These are phyloP conservation scores for Fusarium sp. DNA, from an alignment of 2,329 filamentous ascomycete species.

Conservation along the genomic window DNA sequence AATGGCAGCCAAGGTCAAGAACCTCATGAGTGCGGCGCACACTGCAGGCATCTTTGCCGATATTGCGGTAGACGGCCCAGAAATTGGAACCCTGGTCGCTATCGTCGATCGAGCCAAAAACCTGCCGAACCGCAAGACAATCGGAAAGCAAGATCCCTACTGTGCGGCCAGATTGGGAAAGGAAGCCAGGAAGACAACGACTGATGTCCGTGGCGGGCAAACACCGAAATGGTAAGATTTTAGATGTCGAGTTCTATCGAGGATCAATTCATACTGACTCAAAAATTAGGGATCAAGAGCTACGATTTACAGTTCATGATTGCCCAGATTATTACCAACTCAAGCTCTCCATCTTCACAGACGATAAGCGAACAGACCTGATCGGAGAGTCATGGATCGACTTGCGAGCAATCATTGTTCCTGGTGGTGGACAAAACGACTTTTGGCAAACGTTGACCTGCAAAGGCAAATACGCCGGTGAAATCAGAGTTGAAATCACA, in stretches of 20 bases:
- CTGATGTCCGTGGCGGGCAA: slow-evolving; percentile 92
- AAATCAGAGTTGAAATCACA: slow-evolving; percentile 93
- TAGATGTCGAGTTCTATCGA: not conserved
- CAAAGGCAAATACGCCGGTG: slow-evolving; percentile 94
- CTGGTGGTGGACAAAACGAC: slow-evolving; percentile 93
- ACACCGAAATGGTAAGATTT: slow-evolving; percentile 86
- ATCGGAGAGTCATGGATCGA: slow-evolving; percentile 95
- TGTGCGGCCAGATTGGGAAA: slow-evolving; percentile 94
- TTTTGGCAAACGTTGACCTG: slow-evolving; percentile 89
- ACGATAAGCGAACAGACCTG: slow-evolving; percentile 96
- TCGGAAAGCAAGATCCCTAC: slow-evolving; percentile 98
- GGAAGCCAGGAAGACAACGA: slow-evolving; percentile 96
- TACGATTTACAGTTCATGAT: slow-evolving; percentile 95
- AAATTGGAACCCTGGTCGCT: slow-evolving; percentile 91
- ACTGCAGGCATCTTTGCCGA: slow-evolving; percentile 94
- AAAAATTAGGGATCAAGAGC: slow-evolving; percentile 88
- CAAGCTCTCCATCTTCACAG: slow-evolving; percentile 96
- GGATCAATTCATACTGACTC: slow-evolving; percentile 30
- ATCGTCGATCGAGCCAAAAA: slow-evolving; percentile 97
- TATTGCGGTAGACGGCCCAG: slow-evolving; percentile 90
- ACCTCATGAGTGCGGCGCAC: slow-evolving; percentile 74
- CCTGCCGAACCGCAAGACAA: slow-evolving; percentile 93
- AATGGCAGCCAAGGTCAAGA: slow-evolving; percentile 68
- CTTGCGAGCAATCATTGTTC: slow-evolving; percentile 81
- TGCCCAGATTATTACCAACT: slow-evolving; percentile 96